Conservation (phyloP, 176 grass and related monocot species). For the Leersia perrieri region DNA sequence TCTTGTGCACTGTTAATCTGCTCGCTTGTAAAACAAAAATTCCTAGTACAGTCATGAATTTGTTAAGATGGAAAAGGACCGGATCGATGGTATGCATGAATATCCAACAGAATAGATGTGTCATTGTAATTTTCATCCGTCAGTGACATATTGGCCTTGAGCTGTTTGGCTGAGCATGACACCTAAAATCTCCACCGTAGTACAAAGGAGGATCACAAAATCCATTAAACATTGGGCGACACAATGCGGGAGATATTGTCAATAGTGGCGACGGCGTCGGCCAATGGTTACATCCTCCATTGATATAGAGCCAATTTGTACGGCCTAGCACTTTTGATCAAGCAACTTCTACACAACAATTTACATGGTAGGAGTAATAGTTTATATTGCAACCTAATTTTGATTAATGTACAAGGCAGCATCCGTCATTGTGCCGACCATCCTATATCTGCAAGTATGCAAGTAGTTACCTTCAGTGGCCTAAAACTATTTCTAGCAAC, state of each 20-base stretch:
- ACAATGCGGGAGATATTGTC: neutral
- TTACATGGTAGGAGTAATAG: too few species aligned
- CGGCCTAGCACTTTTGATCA: neutral
- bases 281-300: neutral
- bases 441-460: neutral
- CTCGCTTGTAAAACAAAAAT: neutral
- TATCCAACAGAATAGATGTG: neutral
- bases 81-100: neutral
- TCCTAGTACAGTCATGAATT: neutral
- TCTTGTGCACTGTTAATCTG: neutral
- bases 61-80: neutral
- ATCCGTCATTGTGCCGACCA: too few species aligned
- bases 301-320: neutral
- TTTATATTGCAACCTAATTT: neutral
- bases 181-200: neutral
- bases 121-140: conserved; percentile 4
- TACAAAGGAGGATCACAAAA: neutral
- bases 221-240: neutral
- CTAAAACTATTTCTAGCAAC: neutral
- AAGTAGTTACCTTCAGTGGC: neutral
- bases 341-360: neutral
- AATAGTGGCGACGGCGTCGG: neutral
- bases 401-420: neutral
- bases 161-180: conserved; percentile 4
- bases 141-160: neutral